Evolutionary conservation across 495 filamentous ascomycete genomes (phyloP), one percentile per base, ranked within the genome.

Genomic region (Penicillium subrubescens): DNA sequence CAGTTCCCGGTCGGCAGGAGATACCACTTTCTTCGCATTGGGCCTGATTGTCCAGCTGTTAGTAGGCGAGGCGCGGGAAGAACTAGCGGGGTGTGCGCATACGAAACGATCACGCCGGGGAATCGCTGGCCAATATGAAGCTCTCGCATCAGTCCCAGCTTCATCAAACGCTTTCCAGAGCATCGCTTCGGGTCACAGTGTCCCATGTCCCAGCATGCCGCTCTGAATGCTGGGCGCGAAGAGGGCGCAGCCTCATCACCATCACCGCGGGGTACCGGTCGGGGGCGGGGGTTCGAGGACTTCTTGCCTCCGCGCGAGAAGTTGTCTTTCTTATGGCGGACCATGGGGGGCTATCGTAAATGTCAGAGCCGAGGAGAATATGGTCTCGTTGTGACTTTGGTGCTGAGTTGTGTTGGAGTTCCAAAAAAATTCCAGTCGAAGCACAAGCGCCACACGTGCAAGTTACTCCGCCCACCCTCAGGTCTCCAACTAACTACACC

Each of bases 161-260:
- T 87, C 83, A 98, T 96, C 41, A 99, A 83, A 59, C 90, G 87
- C 80, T 99, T 97, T 15, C 95, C 95, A 0, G 94, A 97, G 76
- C 95, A 99, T 68, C 96, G 83, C 75, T 98, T 97, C 8, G 94
- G 93, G 75, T 99, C 95, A 79, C 95, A 99, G 75, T 99, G 95
- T 54, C 92, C 93, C 39, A 99, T 81, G 75, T 99, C 95, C 95
- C 95, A 99, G 73, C 94, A 97, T 39, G 94, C 95, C 51, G 95
- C 96, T 81, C 91, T 93, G 84, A 91, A 96, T 15, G 86, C 73
- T 34, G 92, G 90, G 61, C 81, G 80, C 41, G 79, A 71, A 57
- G 78, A 68, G 37, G 67, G 63, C 35, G 60, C 67, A 55, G 66
- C 63, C 46, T 75, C 71, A 65, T 77, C 66, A 31, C 75, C 77